Evolutionary conservation across 129 eudicot genomes (phyloP), one percentile per base, ranked within the genome.

Genomic region (Silybum marianum): DNA sequence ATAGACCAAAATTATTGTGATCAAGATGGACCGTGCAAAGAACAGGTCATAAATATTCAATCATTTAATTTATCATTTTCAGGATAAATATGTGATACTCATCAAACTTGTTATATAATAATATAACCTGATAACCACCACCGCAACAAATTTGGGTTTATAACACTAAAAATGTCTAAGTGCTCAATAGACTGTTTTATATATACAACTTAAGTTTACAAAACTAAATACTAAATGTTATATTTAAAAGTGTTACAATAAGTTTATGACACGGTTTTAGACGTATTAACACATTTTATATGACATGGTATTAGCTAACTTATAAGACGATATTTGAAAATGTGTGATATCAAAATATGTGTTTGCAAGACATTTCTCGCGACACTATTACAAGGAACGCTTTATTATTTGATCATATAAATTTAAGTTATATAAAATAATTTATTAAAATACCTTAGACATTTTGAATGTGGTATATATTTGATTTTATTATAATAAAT

Each of bases 1-100:
- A 89, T 95, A 58, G 95, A 93, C 71, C 99, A 95, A 77, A 68
- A 79, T 46, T 93, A 95, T n/a, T 95, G 98, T 54, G 99, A 95
- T 68, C 86, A 88, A 89, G 73, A 71, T 12, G 22, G 78, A 34
- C 87, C 97, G 3, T 95, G 98, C 84, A 68, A 85, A 71, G 69
- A 88, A 80, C 88, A 89, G 97, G 97, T 94, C 60, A 79, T 7
- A 3, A 26, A 32, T 28, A 54, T 26, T 77, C 11, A n/a, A n/a
- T n/a, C 22, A 14, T 34, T 26, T 76, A 30, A 12, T 36, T 9
- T 12, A 63, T 18, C 26, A 22, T 21, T 7, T 51, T 16, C 8
- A 51, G 0, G 63, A 16, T 1, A 51, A 4, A 51, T 18, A 51
- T 6, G 63, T 51, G 16, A 16, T 6, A 51, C 21, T 51, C 22